phyloP scores from a whole-genome alignment of 345 rosid genomes.

The Heritiera littoralis region DNA sequence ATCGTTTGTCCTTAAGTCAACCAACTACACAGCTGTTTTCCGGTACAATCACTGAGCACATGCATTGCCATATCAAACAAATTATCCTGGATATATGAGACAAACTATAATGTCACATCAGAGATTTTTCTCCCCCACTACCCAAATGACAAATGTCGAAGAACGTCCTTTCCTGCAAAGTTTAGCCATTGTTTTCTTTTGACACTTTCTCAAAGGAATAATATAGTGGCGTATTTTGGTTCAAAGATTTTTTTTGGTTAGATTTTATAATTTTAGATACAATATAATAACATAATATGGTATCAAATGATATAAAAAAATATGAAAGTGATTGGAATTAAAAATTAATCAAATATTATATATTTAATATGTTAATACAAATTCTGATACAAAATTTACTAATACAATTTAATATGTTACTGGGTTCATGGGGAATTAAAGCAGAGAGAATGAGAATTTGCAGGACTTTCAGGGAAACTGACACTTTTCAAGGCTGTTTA shows the following conservation, averaged over 20 bases:
- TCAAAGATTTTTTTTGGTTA: no score
- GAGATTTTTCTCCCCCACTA: background rate
- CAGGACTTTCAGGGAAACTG: background rate
- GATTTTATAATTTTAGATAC: no score
- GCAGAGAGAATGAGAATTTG: background rate
- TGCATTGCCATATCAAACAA: background rate
- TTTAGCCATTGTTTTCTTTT: background rate
- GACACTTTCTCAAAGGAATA: background rate
- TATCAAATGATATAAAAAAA: no score
- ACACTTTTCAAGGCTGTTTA: background rate
- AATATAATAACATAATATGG: no score
- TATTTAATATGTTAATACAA: no score
- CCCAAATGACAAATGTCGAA: background rate
- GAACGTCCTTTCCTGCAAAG: background rate
- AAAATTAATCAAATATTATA: no score
- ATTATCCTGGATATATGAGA: background rate
- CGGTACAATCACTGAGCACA: background rate
- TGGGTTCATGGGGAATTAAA: background rate
- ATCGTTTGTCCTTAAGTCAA: background rate
- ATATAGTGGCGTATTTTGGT: background rate
- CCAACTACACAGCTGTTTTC: background rate
- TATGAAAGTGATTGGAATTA: no score
- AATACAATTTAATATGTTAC: no score
- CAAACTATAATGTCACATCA: background rate
- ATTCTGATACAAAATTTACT: no score